A percentile compares a stretch with the other conserved stretches of the same genome.
Conservation (phyloP, 169 alveolate genomes). For the Cryptosporidium viatorum region DNA sequence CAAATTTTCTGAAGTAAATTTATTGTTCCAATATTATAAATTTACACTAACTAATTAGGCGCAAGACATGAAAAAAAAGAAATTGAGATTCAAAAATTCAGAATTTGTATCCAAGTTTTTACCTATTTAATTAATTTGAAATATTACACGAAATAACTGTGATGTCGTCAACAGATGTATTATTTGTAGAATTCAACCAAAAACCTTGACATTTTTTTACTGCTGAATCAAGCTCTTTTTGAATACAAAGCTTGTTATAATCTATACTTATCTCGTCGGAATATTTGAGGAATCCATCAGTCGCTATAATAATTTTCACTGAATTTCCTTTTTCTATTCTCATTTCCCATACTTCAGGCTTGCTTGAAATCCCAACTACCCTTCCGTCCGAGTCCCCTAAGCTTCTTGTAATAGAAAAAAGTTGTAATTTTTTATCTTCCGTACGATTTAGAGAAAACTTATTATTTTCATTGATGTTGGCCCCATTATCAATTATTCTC, state of each 20-base stretch:
- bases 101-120: no score
- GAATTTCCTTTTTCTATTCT: conserved; percentile 19
- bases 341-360: conserved; percentile 72
- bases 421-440: neutral
- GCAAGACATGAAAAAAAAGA: neutral
- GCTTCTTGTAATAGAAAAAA: conserved; percentile 60
- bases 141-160: conserved; percentile 49
- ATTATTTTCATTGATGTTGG: conserved; percentile 9
- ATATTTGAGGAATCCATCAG: conserved; percentile 54
- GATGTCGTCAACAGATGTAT: conserved; percentile 67
- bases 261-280: conserved; percentile 10
- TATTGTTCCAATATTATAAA: neutral
- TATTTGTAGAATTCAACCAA: conserved; percentile 46
- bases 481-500: conserved; percentile 41
- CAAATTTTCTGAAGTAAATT: neutral
- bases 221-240: conserved; percentile 48
- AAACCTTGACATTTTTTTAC: conserved; percentile 46
- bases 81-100: neutral
- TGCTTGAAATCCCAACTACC: conserved; percentile 19
- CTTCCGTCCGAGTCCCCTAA: conserved; percentile 55
- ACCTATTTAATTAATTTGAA: neutral
- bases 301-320: conserved; percentile 22
- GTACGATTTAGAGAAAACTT: conserved; percentile 17
- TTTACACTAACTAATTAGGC: conserved; percentile 3
- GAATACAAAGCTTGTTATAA: conserved; percentile 13